phyloP scores from a whole-genome alignment of 108 stramenopile genomes.

The Epithemia pelagica region DNA sequence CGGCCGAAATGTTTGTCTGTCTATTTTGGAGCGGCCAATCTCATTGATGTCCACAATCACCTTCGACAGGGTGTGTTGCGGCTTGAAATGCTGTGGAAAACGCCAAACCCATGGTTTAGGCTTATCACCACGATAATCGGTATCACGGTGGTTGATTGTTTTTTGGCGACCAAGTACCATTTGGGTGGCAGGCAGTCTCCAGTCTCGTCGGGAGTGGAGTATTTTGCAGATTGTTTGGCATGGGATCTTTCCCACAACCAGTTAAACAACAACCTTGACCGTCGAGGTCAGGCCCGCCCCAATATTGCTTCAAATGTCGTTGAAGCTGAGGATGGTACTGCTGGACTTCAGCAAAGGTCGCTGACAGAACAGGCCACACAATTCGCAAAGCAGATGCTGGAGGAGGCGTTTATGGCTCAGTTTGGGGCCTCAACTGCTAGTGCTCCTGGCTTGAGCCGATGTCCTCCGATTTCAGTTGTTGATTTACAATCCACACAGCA shows the following conservation, averaged over 20 bases:
- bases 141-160: not conserved
- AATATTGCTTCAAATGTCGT: too few species aligned
- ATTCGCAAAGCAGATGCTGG: too few species aligned
- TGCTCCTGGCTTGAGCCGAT: too few species aligned
- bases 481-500: too few species aligned
- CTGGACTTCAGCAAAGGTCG: too few species aligned
- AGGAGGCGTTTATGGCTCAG: too few species aligned
- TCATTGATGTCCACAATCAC: not conserved
- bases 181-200: not conserved
- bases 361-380: too few species aligned
- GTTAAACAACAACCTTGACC: not conserved
- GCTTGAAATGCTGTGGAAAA: constrained; percentile 10
- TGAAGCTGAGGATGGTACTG: too few species aligned
- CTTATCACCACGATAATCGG: not conserved
- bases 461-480: too few species aligned
- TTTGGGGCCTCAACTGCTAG: too few species aligned
- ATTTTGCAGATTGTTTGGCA: not conserved
- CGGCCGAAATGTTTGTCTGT: not conserved
- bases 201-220: not conserved
- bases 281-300: too few species aligned
- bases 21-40: not conserved
- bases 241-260: not conserved
- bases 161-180: not conserved
- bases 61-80: not conserved
- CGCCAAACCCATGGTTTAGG: not conserved